These are phyloP conservation scores for Scenedesmus sp. DNA, from an alignment of 163 green algal genomes.

Conservation along the genomic window DNA sequence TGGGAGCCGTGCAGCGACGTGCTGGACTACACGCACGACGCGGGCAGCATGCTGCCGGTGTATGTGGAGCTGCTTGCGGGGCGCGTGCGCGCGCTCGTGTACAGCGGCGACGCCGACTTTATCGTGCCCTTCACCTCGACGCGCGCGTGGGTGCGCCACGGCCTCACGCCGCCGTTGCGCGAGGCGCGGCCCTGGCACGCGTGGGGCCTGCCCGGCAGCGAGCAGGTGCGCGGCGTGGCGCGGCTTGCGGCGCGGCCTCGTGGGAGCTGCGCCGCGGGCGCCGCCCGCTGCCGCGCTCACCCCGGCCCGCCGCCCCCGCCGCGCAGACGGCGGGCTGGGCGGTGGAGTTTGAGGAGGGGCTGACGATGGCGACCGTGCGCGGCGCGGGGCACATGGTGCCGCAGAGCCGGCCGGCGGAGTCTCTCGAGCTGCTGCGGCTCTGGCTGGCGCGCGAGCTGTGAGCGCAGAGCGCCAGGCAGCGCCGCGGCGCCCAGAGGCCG, in stretches of 20 bases:
- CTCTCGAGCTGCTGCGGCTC: slow-evolving; percentile 23
- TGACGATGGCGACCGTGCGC: slow-evolving; percentile 82
- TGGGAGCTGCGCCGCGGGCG: too few relatives aligned
- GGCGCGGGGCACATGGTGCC: slow-evolving; percentile 81
- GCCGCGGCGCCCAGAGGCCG: too few relatives aligned
- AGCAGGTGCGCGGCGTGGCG: neutral
- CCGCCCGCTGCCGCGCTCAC: too few relatives aligned
- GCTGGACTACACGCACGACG: slow-evolving; percentile 65
- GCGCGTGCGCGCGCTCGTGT: slow-evolving; percentile 63
- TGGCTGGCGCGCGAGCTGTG: slow-evolving; percentile 12
- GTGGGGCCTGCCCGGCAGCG: slow-evolving; percentile 37
- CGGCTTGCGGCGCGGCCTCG: neutral
- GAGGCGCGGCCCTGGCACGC: slow-evolving; percentile 23
- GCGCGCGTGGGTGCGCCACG: slow-evolving; percentile 68
- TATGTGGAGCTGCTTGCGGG: slow-evolving; percentile 55
- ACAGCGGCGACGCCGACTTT: slow-evolving; percentile 79
- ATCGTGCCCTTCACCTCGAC: slow-evolving; percentile 75
- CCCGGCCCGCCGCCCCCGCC: too few relatives aligned
- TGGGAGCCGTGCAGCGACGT: slow-evolving; percentile 64
- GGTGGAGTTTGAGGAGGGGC: slow-evolving; percentile 36
- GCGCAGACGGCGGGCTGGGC: slow-evolving; percentile 37
- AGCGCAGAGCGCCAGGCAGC: too few relatives aligned
- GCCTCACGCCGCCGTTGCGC: slow-evolving; percentile 29
- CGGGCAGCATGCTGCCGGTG: slow-evolving; percentile 61
- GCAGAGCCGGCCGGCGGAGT: neutral